Evolutionary conservation across 176 grass and related monocot species (phyloP).

Genomic region (Triticum aestivum): IWGSC_CS_RefSeq_v2.1 NC_057797.1:706543854-706544353

Average conservation of each 20-base stretch:
- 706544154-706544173: not conserved
- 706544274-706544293: not conserved
- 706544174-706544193: not conserved
- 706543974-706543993: not conserved
- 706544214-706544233: not conserved
- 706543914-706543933: not conserved
- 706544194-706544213: not conserved
- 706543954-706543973: too few species aligned
- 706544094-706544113: not conserved
- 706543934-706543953: not conserved
- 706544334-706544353: too few species aligned
- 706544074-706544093: not conserved
- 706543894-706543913: not conserved
- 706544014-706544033: not conserved
- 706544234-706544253: not conserved
- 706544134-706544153: not conserved
- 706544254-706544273: not conserved
- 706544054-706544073: fast-evolving
- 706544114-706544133: not conserved
- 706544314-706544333: not conserved
- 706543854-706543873: not conserved
- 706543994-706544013: not conserved
- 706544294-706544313: not conserved
- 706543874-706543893: not conserved
- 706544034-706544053: too few species aligned